Conservation (phyloP, 2,329 filamentous ascomycete species). For the Colletotrichum gigasporum region DNA sequence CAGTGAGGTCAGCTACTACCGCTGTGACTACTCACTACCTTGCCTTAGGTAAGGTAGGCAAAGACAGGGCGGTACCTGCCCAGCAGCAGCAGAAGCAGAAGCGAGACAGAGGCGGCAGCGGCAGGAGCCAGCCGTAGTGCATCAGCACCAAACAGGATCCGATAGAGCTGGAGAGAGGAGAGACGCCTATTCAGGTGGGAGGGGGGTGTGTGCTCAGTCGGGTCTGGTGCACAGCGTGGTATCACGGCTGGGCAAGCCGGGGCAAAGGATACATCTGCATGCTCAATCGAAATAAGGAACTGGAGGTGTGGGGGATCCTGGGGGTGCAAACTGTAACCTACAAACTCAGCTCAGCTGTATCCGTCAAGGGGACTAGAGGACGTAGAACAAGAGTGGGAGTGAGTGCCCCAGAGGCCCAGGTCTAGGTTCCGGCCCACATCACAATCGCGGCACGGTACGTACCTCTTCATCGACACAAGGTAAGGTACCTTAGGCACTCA, state of each 20-base stretch:
- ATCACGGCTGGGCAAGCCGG: neutral
- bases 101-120: neutral
- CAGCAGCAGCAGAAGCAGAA: constrained; percentile 1
- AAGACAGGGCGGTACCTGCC: too few relatives aligned
- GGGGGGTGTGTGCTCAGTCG: neutral
- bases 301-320: neutral
- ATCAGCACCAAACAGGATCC: constrained; percentile 15
- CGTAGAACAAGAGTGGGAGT: neutral
- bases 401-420: constrained; percentile 6
- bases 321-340: too few relatives aligned
- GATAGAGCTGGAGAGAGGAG: constrained; percentile 6
- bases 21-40: too few relatives aligned
- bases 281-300: neutral
- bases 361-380: neutral
- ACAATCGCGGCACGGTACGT: neutral
- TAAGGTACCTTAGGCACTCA: too few relatives aligned
- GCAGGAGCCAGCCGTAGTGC: neutral
- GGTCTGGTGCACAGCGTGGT: too few relatives aligned
- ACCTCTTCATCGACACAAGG: too few relatives aligned
- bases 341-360: constrained; percentile 12
- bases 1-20: too few relatives aligned
- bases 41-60: too few relatives aligned
- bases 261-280: neutral
- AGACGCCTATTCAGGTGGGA: neutral
- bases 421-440: neutral